Base-by-base conservation (phyloP, 2,329 filamentous ascomycete genomes). In the Clarireedia sp. region DNA sequence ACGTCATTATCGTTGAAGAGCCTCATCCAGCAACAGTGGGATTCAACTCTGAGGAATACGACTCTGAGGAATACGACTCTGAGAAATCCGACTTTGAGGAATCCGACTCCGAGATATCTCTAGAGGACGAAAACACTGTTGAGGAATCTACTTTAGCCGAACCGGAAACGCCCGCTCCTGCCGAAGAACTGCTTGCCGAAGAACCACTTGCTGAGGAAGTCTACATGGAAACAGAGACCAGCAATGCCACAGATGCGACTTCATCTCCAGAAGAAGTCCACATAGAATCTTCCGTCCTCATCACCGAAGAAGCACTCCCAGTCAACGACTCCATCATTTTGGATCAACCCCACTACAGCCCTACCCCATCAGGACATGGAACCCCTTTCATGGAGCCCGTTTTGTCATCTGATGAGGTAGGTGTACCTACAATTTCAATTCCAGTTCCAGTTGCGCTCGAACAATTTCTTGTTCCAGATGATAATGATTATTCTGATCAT, bases 101-200 rank as follows among this genome's bases (percentile, higher is more conserved):
- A 4, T 46, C 53, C 16, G 52, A 58, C 33, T 48, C 48, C 9
- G 51, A 53, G 40, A 54, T 55, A 47, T 16, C 51, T 21, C 40
- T 24, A 50, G 38, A 41, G 17, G 3, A n/a, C n/a, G 43, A 46
- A 5, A 23, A 8, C 19, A 14, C 2, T 46, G 5, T 46, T 24
- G 43, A 46, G 24, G 43, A 46, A n/a, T 21, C 21, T 21, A 44
- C 7, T 41, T 41, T 33, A 33, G 29, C 16, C 17, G 17, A 17
- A 41, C 14, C 38, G 17, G 38, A 41, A 17, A 10, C 5, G 16
- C 5, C 38, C 14, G 17, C 4, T 23, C 12, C 19, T 4, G 12
- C 41, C 14, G 41, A 21, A 23, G 41, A 43, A 10, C 40, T 7
- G 10, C 17, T 9, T 17, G 17, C 40, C 5, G 23, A 23, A 5